These are phyloP conservation scores for Lentinus tigrinus DNA, from an alignment of 768 basidiomycete species.

Conservation along the genomic window DNA sequence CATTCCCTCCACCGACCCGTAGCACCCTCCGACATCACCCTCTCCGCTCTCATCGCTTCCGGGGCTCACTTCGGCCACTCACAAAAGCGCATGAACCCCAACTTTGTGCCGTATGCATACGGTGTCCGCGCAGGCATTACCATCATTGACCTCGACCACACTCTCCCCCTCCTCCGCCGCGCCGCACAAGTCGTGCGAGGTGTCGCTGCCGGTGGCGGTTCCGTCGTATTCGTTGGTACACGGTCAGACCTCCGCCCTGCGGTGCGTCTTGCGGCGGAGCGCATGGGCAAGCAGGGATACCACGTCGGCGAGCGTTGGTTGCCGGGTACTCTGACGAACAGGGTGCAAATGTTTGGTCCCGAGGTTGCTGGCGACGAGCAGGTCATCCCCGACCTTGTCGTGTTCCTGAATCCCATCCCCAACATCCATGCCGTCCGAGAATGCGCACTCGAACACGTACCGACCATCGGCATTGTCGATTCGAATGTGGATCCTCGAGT, in stretches of 20 bases:
- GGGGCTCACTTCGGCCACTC: slow-evolving; percentile 95
- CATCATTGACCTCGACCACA: slow-evolving; percentile 93
- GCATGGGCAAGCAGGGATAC: slow-evolving; percentile 79
- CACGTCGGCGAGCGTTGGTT: slow-evolving; percentile 89
- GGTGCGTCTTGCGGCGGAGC: slow-evolving; percentile 75
- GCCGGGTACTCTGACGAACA: slow-evolving; percentile 94
- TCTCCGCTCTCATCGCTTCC: slow-evolving; percentile 88
- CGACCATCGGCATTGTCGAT: slow-evolving; percentile 93
- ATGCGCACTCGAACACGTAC: slow-evolving; percentile 85
- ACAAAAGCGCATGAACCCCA: slow-evolving; percentile 79
- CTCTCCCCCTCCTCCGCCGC: slow-evolving; percentile 86
- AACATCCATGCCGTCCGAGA: slow-evolving; percentile 88
- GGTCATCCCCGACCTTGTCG: slow-evolving; percentile 80
- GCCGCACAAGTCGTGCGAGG: slow-evolving; percentile 86
- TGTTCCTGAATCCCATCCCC: slow-evolving; percentile 87
- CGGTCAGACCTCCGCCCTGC: slow-evolving; percentile 73
- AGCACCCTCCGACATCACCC: slow-evolving; percentile 61
- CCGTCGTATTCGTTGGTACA: slow-evolving; percentile 88
- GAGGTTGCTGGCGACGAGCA: slow-evolving; percentile 51
- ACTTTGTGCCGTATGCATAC: slow-evolving; percentile 90
- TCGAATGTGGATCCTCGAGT: slow-evolving; percentile 94
- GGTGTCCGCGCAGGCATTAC: slow-evolving; percentile 88
- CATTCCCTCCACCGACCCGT: slow-evolving; percentile 65
- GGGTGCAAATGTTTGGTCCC: slow-evolving; percentile 66
- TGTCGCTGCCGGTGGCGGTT: slow-evolving; percentile 77